Evolutionary conservation across 2,329 filamentous ascomycete genomes (phyloP), one percentile per base, ranked within the genome.

Genomic region (Ophiobolus disseminans): DNA sequence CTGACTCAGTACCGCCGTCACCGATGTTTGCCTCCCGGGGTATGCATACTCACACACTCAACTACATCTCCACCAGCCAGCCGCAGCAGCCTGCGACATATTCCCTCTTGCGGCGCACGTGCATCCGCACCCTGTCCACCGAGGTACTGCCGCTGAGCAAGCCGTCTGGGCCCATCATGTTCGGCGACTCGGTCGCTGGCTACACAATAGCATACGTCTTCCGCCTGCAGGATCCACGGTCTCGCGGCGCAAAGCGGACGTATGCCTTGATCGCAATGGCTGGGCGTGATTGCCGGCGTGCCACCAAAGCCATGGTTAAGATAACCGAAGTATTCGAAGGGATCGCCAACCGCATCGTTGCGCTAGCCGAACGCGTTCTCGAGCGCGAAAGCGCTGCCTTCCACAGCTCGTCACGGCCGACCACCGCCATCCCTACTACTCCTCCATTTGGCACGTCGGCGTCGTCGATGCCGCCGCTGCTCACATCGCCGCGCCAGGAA

Each of bases 131-230:
- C 1, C 68, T 85, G 28, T 83, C 80, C 49, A 82, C 79, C 50
- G 82, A 85, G 61, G 75, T 78, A 8, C 73, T 85, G 3, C 82
- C 82, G 3, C 76, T 77, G 26, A 80, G 81, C 39, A 78, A 82
- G 31, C 79, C 81, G 0, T 82, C 81, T 5, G 82, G 82, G 0
- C 80, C 81, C n/a, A 69, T 85, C 37, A 82, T 79, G 59, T 85
- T 84, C 55, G 82, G 82, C 21, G 82, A 84, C 53, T 74, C 78
- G 0, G 75, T 75, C 16, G 76, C 79, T 5, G 82, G 82, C 42
- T 83, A 84, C 69, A 84, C 82, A 14, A 81, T 84, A 42, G 81
- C 82, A 32, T 84, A 83, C 62, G 77, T 83, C 31, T 85, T 85
- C 66, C 80, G 81, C 35, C 75, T 85, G 14, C 79, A 80, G 11